Evolutionary conservation across 768 basidiomycete genomes (phyloP), one percentile per base, ranked within the genome.

Genomic region (Flagelloscypha sp.): DNA sequence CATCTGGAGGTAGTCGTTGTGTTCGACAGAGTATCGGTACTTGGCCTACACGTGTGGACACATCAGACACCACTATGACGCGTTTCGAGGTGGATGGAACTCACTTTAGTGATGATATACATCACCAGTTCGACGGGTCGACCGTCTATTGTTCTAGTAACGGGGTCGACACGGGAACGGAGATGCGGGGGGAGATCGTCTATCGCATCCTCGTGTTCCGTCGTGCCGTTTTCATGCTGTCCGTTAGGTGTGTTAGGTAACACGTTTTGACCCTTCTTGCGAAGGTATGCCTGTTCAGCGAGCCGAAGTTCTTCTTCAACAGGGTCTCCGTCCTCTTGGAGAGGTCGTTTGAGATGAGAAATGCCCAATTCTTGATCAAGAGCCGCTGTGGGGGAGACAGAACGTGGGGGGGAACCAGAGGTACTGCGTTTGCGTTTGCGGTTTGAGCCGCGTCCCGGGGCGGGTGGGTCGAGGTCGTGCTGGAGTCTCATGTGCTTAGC

Each of bases 401-500:
- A 32, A 54, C 18, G 39, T 37, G 44, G 35, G 41, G 42, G 16
- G 57, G 46, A 33, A 47, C 37, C 23, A 51, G 46, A 34, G 52
- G 32, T 27, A 4, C 57, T 65, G 20, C 79, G 74, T 50, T 85
- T 86, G 36, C 84, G 78, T 50, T 83, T 82, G 33, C 79, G 71
- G 11, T 60, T 63, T 16, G 60, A 57, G 12, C 80, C 81, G 24
- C 82, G 72, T 5, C 79, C 77, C 0, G 86, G 81, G 2, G 75
- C 66, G 0, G 85, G 83, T 1, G 83, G 79, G 2, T 68, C 68
- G 51, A 84, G 77, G 47, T 83, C 79, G 59, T 90, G 85, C 49
- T 92, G 85, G 21, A 85, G 75, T 17, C 88, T 80, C 75, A 90
- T 82, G 56, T 95, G 92, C 52, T 94, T 94, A 15, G 80, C 80